Conservation (phyloP, 345 rosid species). For the Eucalyptus polybractea region DNA sequence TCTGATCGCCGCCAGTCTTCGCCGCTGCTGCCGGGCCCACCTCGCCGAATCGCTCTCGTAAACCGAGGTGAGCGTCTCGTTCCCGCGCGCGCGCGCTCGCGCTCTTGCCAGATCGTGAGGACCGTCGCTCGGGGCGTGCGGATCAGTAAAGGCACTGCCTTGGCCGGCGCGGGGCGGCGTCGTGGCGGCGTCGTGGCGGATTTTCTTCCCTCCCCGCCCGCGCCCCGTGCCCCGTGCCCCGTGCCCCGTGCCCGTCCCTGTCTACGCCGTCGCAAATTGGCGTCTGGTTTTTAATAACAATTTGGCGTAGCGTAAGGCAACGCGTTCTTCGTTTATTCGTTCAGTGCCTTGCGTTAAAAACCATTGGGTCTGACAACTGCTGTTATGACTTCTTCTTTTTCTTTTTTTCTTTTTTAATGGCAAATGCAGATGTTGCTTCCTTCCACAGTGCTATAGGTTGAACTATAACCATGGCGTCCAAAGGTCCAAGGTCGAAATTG, state of each 20-base stretch:
- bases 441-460: neutral
- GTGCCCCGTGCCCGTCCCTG: neutral
- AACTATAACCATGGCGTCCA: constrained; percentile 39
- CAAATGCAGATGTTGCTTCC: neutral
- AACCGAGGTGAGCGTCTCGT: neutral
- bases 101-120: neutral
- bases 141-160: neutral
- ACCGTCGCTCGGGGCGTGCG: neutral
- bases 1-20: neutral
- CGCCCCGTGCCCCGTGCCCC: neutral
- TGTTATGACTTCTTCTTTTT: neutral
- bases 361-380: neutral
- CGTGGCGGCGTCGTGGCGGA: neutral
- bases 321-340: neutral
- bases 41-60: neutral
- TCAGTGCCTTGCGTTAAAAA: neutral
- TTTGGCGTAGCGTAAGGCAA: neutral
- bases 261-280: neutral
- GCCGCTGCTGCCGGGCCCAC: neutral
- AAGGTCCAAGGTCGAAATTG: constrained; percentile 58
- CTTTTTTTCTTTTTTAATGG: neutral
- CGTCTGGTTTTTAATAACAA: neutral
- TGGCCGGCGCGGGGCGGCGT: neutral
- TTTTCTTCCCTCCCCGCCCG: neutral
- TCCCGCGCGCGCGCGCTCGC: neutral